A percentile compares a stretch with the other conserved stretches of the same genome.
Conservation (phyloP, 306 rosid genomes). For the Casuarina glauca region DNA sequence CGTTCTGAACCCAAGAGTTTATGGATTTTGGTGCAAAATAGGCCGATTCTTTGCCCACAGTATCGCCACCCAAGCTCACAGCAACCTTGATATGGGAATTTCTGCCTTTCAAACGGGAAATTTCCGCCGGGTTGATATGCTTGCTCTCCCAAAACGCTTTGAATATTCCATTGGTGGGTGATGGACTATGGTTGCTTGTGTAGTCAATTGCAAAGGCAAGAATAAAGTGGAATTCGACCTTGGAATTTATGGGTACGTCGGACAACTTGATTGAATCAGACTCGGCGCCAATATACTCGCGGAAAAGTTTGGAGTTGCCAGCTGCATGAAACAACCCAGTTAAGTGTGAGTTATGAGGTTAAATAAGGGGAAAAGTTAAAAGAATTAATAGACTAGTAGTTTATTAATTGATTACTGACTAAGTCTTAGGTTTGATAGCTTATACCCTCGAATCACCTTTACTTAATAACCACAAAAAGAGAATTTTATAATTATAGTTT, state of each 20-base stretch:
- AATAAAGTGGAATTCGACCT: constrained; percentile 67
- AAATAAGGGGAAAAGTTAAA: no score
- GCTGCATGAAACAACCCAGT: background rate
- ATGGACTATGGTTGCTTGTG: constrained; percentile 35
- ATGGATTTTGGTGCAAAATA: constrained; percentile 62
- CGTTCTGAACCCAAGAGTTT: constrained; percentile 73
- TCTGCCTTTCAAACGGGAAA: constrained; percentile 47
- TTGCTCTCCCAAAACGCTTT: constrained; percentile 60
- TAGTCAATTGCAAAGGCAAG: constrained; percentile 77
- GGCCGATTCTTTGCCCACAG: constrained; percentile 22
- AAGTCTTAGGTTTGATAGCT: no score
- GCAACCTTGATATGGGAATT: constrained; percentile 68
- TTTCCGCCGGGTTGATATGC: constrained; percentile 60
- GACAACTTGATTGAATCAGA: constrained; percentile 53
- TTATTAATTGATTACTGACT: no score
- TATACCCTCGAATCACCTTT: no score
- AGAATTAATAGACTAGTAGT: no score
- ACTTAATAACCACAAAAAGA: no score
- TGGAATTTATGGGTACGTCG: constrained; percentile 61
- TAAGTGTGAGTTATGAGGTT: background rate
- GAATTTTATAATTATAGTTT: no score
- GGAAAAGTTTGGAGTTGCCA: constrained; percentile 42
- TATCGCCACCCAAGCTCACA: constrained; percentile 70
- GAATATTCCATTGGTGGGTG: constrained; percentile 69
- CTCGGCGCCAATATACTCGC: constrained; percentile 79